Conservation (phyloP, 208 protist species). For the Trypanosoma theileri region DNA sequence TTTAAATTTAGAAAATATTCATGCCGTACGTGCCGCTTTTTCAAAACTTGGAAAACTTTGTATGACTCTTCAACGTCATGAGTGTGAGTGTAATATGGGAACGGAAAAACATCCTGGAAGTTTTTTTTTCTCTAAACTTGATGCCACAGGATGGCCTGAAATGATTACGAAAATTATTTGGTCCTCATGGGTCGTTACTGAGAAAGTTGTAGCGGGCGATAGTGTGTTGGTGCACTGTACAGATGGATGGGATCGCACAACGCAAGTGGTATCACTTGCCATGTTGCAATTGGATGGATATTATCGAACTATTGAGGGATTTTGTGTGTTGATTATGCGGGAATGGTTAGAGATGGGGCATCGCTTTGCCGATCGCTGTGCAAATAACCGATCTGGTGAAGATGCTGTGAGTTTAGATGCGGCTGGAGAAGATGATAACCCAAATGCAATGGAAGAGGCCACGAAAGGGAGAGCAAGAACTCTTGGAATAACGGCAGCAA, state of each 20-base stretch:
- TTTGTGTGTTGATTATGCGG: slow-evolving; percentile 89
- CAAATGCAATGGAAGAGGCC: neutral
- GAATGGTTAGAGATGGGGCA: slow-evolving; percentile 90
- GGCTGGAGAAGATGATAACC: slow-evolving; percentile 15
- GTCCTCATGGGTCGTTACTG: slow-evolving; percentile 8
- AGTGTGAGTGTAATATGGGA: neutral
- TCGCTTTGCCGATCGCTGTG: slow-evolving; percentile 71
- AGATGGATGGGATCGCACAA: slow-evolving; percentile 95
- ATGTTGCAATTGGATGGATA: slow-evolving; percentile 92
- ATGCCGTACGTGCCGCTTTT: slow-evolving; percentile 46
- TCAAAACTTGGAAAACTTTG: slow-evolving; percentile 25
- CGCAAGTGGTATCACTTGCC: slow-evolving; percentile 80
- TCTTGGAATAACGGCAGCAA: slow-evolving; percentile 10
- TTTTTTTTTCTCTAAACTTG: slow-evolving; percentile 20
- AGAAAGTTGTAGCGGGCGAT: slow-evolving; percentile 20
- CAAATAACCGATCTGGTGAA: slow-evolving; percentile 22
- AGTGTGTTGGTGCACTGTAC: slow-evolving; percentile 77
- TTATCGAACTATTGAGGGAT: slow-evolving; percentile 85
- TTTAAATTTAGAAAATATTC: slow-evolving; percentile 74
- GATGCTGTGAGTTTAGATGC: neutral
- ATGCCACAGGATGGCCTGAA: slow-evolving; percentile 27
- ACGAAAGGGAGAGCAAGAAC: neutral
- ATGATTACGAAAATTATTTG: slow-evolving; percentile 22
- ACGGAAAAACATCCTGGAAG: neutral
- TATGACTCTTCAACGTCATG: slow-evolving; percentile 10